Conservation (phyloP, 768 basidiomycete genomes). For the Trametes cingulata region DNA sequence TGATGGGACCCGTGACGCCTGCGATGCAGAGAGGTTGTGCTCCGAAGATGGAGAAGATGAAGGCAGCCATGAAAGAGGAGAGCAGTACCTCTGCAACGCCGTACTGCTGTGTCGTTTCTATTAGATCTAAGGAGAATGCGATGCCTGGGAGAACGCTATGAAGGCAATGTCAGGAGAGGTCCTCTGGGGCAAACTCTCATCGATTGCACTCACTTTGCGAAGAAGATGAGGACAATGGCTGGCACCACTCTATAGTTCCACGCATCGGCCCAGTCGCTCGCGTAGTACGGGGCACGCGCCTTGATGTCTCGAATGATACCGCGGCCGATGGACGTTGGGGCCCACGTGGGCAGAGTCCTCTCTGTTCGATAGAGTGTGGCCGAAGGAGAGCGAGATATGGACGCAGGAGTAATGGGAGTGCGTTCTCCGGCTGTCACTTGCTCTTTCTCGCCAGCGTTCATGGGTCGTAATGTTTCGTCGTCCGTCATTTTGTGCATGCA, state of each 20-base stretch:
- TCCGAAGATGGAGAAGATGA: conserved; percentile 83
- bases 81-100: conserved; percentile 86
- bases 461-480: background rate
- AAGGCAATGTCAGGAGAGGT: background rate
- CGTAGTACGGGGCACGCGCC: conserved; percentile 76
- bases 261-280: conserved; percentile 87
- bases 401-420: background rate
- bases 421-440: background rate
- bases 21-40: conserved; percentile 92
- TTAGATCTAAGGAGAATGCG: conserved; percentile 89
- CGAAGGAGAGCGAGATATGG: conserved; percentile 12
- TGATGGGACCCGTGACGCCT: conserved; percentile 91
- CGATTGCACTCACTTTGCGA: conserved; percentile 64
- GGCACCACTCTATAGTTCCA: conserved; percentile 92
- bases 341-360: background rate
- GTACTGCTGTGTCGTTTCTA: conserved; percentile 88
- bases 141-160: conserved; percentile 82
- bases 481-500: background rate
- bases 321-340: conserved; percentile 34
- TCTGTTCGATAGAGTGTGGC: conserved; percentile 9
- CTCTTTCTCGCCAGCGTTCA: background rate
- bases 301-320: conserved; percentile 75
- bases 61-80: conserved; percentile 86
- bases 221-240: conserved; percentile 83
- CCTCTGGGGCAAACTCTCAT: background rate